Evolutionary conservation across 2,329 filamentous ascomycete species (phyloP).

Genomic region (Boeremia exigua): DNA sequence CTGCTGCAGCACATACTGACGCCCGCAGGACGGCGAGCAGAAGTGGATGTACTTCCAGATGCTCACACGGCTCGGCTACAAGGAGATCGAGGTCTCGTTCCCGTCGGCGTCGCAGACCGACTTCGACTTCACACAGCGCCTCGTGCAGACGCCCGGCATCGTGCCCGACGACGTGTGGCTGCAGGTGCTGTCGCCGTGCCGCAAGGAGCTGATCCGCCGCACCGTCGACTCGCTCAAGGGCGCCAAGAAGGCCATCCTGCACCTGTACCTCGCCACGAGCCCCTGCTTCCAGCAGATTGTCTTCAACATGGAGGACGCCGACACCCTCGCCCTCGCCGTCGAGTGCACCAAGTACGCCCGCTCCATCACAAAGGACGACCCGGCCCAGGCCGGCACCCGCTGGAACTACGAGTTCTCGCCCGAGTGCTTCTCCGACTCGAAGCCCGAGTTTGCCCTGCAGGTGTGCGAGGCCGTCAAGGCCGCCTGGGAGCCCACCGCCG

Average conservation of each 20-base stretch:
- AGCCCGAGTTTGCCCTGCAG: constrained; percentile 79
- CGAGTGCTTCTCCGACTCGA: constrained; percentile 89
- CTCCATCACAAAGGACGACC: constrained; percentile 84
- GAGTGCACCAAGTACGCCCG: constrained; percentile 85
- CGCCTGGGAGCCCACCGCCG: constrained; percentile 82
- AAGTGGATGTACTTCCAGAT: constrained; percentile 96
- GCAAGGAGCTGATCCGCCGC: constrained; percentile 85
- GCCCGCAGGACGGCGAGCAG: constrained; percentile 80
- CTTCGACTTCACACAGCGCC: constrained; percentile 88
- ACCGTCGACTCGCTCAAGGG: constrained; percentile 90
- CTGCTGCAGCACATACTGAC: constrained; percentile 14
- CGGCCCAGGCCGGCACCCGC: constrained; percentile 61
- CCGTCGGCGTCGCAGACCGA: constrained; percentile 94
- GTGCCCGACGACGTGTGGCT: constrained; percentile 90
- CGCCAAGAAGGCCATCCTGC: constrained; percentile 90
- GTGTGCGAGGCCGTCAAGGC: constrained; percentile 93
- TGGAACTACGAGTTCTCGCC: constrained; percentile 87
- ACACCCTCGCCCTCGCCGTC: constrained; percentile 81
- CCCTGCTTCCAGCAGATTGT: constrained; percentile 93
- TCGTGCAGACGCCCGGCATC: constrained; percentile 83
- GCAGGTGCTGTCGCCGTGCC: constrained; percentile 90
- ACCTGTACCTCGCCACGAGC: constrained; percentile 95
- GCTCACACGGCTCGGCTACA: constrained; percentile 90
- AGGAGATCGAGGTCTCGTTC: constrained; percentile 97
- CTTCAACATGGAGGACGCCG: constrained; percentile 83